Base-by-base conservation (phyloP, 306 rosid genomes). In the Quercus variabilis region DNA sequence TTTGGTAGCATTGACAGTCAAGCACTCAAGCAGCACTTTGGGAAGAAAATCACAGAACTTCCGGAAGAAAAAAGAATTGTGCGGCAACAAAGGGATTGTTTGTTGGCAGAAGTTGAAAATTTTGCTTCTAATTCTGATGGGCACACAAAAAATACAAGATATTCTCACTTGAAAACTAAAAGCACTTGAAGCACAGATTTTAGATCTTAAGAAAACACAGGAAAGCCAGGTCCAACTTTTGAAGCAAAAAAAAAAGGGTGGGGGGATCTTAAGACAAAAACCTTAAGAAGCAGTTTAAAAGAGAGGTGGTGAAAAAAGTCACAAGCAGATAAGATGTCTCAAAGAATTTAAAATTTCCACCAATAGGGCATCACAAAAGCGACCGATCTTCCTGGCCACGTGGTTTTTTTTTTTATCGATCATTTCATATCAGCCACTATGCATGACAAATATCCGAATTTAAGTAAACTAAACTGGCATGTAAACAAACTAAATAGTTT, bases 31-130 rank as follows among this genome's bases (percentile, higher is more conserved):
- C 91, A 89, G 65, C 92, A 85, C 64, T 90, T 90, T 19, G 91
- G 92, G 67, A 90, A 86, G 85, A 92, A 90, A 87, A 84, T 88
- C 55, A 10, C 82, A 85, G 94, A 92, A 86, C 92, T 89, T 68
- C 94, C 88, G 85, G 91, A 90, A 71, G 97, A 92, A 83, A 92
- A 92, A 78, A 88, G 94, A 84, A 87, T 69, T 54, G 87, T 84
- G 76, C 94, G 85, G 97, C 83, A 85, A 86, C 92, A 92, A 79
- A 87, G 93, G 80, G 94, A 92, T 76, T 87, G 70, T 25, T 81
- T 92, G 80, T 82, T 86, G 83, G 88, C 88, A 12, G 94, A 90
- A 80, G 93, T 87, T 78, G 91, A 90, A 81, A 89, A 79, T 76
- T 87, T 89, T 72, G 82, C 88, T n/a, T 71, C 90, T 76, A 90